phyloP scores from a whole-genome alignment of 2,329 filamentous ascomycete genomes.

The Talaromyces marneffei region DNA sequence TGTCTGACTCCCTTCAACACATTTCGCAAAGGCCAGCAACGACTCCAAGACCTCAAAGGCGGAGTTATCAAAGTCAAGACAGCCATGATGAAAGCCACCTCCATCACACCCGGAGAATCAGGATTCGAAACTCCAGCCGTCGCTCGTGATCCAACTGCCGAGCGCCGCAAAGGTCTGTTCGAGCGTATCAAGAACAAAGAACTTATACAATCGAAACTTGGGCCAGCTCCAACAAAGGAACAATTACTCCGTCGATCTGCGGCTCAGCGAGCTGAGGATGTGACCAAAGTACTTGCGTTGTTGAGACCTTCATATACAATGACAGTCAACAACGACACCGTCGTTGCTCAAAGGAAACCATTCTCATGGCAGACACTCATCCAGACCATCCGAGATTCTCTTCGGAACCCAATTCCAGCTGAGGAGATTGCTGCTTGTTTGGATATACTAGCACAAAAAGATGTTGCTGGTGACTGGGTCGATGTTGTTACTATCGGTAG shows the following conservation, averaged over 20 bases:
- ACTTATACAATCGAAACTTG: conserved; percentile 42
- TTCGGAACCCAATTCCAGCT: conserved; percentile 46
- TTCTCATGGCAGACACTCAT: conserved; percentile 61
- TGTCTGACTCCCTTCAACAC: conserved; percentile 31
- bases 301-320: conserved; percentile 41
- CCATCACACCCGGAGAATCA: conserved; percentile 9
- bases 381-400: conserved; percentile 62
- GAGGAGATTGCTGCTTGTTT: conserved; percentile 46
- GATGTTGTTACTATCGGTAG: conserved; percentile 43
- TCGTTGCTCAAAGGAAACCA: conserved; percentile 50
- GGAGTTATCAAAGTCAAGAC: conserved; percentile 34
- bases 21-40: conserved; percentile 37
- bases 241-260: conserved; percentile 59
- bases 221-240: conserved; percentile 43
- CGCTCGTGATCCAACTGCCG: conserved; percentile 25
- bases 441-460: conserved; percentile 42
- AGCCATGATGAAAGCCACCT: conserved; percentile 25
- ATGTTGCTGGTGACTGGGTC: conserved; percentile 47
- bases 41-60: conserved; percentile 36
- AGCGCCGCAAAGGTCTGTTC: conserved; percentile 57
- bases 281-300: conserved; percentile 62
- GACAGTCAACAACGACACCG: conserved; percentile 25
- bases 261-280: conserved; percentile 61
- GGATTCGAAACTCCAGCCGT: conserved; percentile 15
- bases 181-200: conserved; percentile 72